Percentiles rank a stretch among this genome's conserved stretches.
These are phyloP conservation scores for Heliamphora exappendiculata DNA, from an alignment of 148 eudicot genomes.

Conservation along the genomic window DNA sequence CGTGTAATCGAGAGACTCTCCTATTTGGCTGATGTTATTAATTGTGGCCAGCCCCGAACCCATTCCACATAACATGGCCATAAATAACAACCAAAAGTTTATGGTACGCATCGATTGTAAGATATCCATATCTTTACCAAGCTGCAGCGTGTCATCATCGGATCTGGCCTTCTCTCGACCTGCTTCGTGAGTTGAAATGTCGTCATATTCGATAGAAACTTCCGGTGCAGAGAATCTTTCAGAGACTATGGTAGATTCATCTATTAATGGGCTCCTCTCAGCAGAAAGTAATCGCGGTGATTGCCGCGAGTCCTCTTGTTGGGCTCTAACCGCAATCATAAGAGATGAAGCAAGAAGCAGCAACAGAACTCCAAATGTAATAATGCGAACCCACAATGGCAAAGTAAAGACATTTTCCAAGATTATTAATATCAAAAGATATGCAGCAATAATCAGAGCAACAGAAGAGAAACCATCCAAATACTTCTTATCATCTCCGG, in stretches of 20 bases:
- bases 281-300: conserved; percentile 4
- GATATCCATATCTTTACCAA: conserved; percentile 38
- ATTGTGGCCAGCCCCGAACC: conserved; percentile 89
- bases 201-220: conserved; percentile 15
- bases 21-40: conserved; percentile 86
- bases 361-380: conserved; percentile 37
- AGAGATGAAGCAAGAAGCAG: conserved; percentile 54
- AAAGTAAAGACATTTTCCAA: conserved; percentile 48
- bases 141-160: conserved; percentile 9
- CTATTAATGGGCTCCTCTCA: conserved; percentile 25
- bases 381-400: conserved; percentile 38
- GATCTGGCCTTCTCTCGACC: too few species aligned
- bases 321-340: conserved; percentile 42
- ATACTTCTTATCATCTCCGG: conserved; percentile 49
- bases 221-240: conserved; percentile 14
- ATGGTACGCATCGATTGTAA: conserved; percentile 51
- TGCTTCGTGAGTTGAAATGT: not conserved
- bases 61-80: conserved; percentile 86
- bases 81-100: conserved; percentile 72
- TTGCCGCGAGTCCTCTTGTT: conserved; percentile 28
- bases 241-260: conserved; percentile 10
- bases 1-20: conserved; percentile 65
- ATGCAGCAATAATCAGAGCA: conserved; percentile 60
- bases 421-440: conserved; percentile 57
- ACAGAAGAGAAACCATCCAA: conserved; percentile 54